These are phyloP conservation scores for Rhodotorula sp. DNA, from an alignment of 1,284 basidiomycete genomes.

Conservation along the genomic window DNA sequence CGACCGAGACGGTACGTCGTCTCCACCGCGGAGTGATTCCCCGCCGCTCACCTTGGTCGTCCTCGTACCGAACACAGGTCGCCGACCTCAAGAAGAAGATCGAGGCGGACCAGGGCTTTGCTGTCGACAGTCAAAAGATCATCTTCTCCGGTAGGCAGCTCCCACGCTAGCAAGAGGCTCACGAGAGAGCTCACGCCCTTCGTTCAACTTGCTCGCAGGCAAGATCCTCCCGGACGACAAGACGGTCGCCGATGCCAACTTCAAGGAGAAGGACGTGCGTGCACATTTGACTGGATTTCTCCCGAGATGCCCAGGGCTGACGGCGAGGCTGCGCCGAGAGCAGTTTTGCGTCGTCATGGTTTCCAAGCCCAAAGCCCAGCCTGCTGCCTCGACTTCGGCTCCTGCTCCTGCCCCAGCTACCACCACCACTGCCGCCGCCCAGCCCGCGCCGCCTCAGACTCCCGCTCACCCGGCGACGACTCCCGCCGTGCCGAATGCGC, in stretches of 20 bases:
- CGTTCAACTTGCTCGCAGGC: conserved; percentile 56
- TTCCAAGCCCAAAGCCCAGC: conserved; percentile 72
- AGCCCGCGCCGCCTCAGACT: conserved; percentile 48
- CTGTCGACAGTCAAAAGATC: conserved; percentile 78
- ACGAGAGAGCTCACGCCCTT: conserved; percentile 5
- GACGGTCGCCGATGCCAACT: conserved; percentile 80
- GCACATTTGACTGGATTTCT: no score
- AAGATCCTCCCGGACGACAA: conserved; percentile 90
- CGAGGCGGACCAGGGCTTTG: conserved; percentile 69
- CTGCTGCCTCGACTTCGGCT: conserved; percentile 47
- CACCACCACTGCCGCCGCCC: conserved; percentile 35
- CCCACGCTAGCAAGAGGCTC: neutral
- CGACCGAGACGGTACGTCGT: conserved; percentile 61
- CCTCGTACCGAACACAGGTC: conserved; percentile 51
- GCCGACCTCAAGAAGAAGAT: conserved; percentile 84
- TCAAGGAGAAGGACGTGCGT: conserved; percentile 86
- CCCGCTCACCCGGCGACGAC: conserved; percentile 50
- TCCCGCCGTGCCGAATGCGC: conserved; percentile 45
- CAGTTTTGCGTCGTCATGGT: conserved; percentile 96
- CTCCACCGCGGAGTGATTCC: neutral
- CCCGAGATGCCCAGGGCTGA: neutral
- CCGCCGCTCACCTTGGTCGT: neutral
- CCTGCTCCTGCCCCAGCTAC: conserved; percentile 43
- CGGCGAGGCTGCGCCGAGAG: neutral
- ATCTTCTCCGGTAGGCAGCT: conserved; percentile 78